Base-by-base conservation (phyloP, 495 filamentous ascomycete genomes). In the Xylaria telfairii region DNA sequence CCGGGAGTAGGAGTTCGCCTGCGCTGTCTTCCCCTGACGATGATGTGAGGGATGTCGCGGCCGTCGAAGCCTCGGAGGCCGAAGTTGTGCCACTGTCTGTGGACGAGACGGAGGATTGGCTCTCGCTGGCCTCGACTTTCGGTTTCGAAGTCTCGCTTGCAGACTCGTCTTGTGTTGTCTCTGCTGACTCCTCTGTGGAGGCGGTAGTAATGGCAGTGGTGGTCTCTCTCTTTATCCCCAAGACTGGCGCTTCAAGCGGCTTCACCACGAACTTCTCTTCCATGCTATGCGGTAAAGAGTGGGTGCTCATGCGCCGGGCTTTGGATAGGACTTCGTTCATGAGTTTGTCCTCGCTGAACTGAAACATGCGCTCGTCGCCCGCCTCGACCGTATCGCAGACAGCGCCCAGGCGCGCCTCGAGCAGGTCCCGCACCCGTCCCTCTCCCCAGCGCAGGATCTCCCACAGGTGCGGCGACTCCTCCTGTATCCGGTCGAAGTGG, bases 211-310 rank as follows among this genome's bases (percentile, higher is more conserved):
- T 65, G 17, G 86, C 84, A 3, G 85, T 65, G 17, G 86, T 84
- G 5, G 85, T 81, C 39, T 77, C 75, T 51, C 85, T 80, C 74
- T 85, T 88, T n/a, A 91, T 79, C 7, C 85, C 86, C 74, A 92
- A 81, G 26, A 94, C 79, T 0, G 96, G 96, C 56, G 87, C 87
- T 65, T 93, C 91, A 32, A 98, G 80, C n/a, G 88, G 86, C 72
- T 91, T 90, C 24, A 81, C 84, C 15, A 99, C 87, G 74, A 97
- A 96, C 34, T 88, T 90, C 49, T 97, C 91, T 77, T 98, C 96
- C 85, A 98, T 86, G 73, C 92, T 97, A 49, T 81, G 79, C 12
- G 96, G 94, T 39, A 98, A 79, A 0, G 89, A 89, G 0, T 82
- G 82, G 8, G 83, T 79, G 24, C 85, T 84, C 87, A 97, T 93